Percentiles rank a stretch among this genome's conserved stretches.
Evolutionary conservation across 768 basidiomycete genomes (phyloP).

Genomic region (Termitomyces sp.): DNA sequence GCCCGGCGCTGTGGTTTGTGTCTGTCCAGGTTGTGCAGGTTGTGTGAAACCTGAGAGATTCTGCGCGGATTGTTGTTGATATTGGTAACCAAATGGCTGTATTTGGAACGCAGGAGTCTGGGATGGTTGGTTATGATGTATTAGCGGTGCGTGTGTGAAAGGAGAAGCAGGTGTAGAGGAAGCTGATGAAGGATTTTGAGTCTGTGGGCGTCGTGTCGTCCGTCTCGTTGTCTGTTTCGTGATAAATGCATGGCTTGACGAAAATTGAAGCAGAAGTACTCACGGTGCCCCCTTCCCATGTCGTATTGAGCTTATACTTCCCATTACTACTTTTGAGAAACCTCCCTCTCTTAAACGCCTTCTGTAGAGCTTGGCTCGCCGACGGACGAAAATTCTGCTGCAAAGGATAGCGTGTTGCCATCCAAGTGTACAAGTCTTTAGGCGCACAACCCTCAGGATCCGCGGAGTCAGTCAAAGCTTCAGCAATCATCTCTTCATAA

Average conservation of each 20-base stretch:
- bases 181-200: constrained; percentile 32
- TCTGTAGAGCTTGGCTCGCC: constrained; percentile 86
- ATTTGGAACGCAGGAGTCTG: constrained; percentile 7
- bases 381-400: constrained; percentile 89
- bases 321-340: constrained; percentile 73
- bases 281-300: constrained; percentile 82
- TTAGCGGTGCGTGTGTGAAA: constrained; percentile 57
- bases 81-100: constrained; percentile 13
- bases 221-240: constrained; percentile 63
- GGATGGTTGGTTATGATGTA: constrained; percentile 30
- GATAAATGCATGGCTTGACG: not conserved
- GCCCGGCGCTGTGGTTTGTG: constrained; percentile 19
- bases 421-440: constrained; percentile 82
- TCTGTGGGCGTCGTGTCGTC: constrained; percentile 80
- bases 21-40: constrained; percentile 26
- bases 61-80: constrained; percentile 11
- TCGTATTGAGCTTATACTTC: constrained; percentile 71
- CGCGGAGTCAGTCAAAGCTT: constrained; percentile 62
- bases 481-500: constrained; percentile 91
- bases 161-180: constrained; percentile 41
- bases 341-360: constrained; percentile 78
- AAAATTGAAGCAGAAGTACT: constrained; percentile 24
- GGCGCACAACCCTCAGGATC: constrained; percentile 79
- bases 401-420: constrained; percentile 77
- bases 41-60: constrained; percentile 21